Percentiles rank a stretch among this genome's conserved stretches.
phyloP scores from a whole-genome alignment of 768 basidiomycete genomes.

The Guyanaporus albipodus region DNA sequence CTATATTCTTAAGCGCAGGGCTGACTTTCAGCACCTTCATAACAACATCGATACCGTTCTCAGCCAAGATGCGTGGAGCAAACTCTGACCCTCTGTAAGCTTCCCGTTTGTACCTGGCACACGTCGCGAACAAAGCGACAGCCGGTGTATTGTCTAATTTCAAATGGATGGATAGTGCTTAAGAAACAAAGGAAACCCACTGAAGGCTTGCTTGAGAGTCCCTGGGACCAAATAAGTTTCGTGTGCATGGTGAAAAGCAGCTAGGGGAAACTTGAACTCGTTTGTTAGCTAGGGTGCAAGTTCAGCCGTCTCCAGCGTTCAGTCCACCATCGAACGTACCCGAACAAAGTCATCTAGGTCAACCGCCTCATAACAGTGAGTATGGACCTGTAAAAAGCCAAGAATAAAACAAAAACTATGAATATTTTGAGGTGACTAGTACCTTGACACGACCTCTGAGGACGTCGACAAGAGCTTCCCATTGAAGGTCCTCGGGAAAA shows the following conservation, averaged over 20 bases:
- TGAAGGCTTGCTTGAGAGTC: conserved; percentile 68
- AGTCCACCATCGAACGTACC: conserved; percentile 36
- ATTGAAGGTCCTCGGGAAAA: conserved; percentile 72
- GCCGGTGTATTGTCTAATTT: conserved; percentile 54
- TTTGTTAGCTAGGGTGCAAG: conserved; percentile 61
- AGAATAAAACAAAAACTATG: background rate
- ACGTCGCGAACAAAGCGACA: conserved; percentile 77
- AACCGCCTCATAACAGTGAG: conserved; percentile 52
- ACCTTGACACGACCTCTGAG: conserved; percentile 81
- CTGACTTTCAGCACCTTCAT: conserved; percentile 49
- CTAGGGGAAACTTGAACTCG: conserved; percentile 83
- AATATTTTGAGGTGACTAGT: background rate
- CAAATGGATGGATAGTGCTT: background rate
- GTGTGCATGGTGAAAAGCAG: conserved; percentile 84
- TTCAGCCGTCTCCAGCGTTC: conserved; percentile 2
- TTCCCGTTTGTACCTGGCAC: conserved; percentile 62
- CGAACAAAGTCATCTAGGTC: conserved; percentile 69
- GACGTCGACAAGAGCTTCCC: conserved; percentile 79
- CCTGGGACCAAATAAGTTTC: conserved; percentile 89
- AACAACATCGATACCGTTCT: conserved; percentile 52
- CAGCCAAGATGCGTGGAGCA: conserved; percentile 55
- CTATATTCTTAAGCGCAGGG: conserved; percentile 8
- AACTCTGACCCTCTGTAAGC: conserved; percentile 65
- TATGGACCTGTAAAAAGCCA: conserved; percentile 23
- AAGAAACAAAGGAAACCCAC: conserved; percentile 14